Conservation (phyloP, 306 rosid genomes). For the Fagus sylvatica region DNA sequence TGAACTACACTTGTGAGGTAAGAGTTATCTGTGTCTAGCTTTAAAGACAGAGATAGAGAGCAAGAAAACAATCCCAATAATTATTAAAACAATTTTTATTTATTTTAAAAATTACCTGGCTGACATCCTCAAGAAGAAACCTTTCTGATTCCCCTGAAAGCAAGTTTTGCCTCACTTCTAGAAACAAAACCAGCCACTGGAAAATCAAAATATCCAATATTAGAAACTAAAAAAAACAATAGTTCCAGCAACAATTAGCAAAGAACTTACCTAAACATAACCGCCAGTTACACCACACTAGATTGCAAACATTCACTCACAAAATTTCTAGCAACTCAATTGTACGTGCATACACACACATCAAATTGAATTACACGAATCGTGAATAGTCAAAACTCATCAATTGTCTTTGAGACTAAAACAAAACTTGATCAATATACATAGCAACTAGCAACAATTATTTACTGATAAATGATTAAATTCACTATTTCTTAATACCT, state of each 20-base stretch:
- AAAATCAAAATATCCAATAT: slow-evolving; percentile 26
- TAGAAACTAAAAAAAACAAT: too few relatives aligned
- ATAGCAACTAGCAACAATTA: too few relatives aligned
- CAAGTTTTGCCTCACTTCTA: slow-evolving; percentile 80
- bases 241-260: neutral
- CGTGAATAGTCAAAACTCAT: too few relatives aligned
- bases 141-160: slow-evolving; percentile 91
- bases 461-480: too few relatives aligned
- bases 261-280: neutral
- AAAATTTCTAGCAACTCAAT: too few relatives aligned
- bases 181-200: slow-evolving; percentile 83
- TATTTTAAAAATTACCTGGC: slow-evolving; percentile 46
- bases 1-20: neutral
- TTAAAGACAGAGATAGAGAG: neutral
- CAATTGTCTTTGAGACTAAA: too few relatives aligned
- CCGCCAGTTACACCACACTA: neutral
- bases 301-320: too few relatives aligned
- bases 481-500: too few relatives aligned
- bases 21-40: neutral
- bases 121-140: slow-evolving; percentile 79
- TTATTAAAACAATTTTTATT: neutral
- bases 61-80: neutral
- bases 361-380: too few relatives aligned
- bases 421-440: too few relatives aligned
- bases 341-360: too few relatives aligned